Percentiles rank a stretch among this genome's conserved stretches.
These are phyloP conservation scores for Escovopsis weberi DNA, from an alignment of 2,329 filamentous ascomycete genomes.

Conservation along the genomic window DNA sequence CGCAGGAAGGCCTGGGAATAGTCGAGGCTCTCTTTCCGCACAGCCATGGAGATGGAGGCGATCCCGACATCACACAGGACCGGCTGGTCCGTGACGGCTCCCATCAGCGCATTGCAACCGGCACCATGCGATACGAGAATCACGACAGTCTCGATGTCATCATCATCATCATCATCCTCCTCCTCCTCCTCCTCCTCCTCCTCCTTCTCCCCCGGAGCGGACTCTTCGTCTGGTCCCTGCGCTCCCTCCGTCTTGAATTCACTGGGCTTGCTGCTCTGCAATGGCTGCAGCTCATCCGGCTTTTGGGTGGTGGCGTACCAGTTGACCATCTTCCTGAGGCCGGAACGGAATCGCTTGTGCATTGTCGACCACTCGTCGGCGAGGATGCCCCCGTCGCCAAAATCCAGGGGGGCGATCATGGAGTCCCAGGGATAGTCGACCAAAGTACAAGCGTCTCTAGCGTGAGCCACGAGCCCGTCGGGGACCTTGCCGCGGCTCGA, in stretches of 20 bases:
- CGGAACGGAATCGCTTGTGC: slow-evolving; percentile 77
- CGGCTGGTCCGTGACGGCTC: slow-evolving; percentile 80
- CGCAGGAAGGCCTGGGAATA: slow-evolving; percentile 20
- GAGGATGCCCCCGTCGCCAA: slow-evolving; percentile 77
- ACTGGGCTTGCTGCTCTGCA: slow-evolving; percentile 9
- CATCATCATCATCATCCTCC: slow-evolving; percentile 32
- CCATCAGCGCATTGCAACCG: slow-evolving; percentile 89
- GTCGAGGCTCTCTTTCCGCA: slow-evolving; percentile 38
- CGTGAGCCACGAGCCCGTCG: slow-evolving; percentile 76
- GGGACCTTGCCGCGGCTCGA: slow-evolving; percentile 72
- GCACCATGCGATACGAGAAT: slow-evolving; percentile 88
- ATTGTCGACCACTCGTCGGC: slow-evolving; percentile 94
- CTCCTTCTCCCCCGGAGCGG: too few species aligned
- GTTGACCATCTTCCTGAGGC: slow-evolving; percentile 61
- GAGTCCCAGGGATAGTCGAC: slow-evolving; percentile 98
- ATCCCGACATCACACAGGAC: slow-evolving; percentile 82
- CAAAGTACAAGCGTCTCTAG: slow-evolving; percentile 68
- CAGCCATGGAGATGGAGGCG: slow-evolving; percentile 82
- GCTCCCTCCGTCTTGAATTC: too few species aligned
- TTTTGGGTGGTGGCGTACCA: slow-evolving; percentile 58
- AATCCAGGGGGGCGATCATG: slow-evolving; percentile 59
- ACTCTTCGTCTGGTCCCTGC: too few species aligned
- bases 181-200: slow-evolving; percentile 10
- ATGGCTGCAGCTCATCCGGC: slow-evolving; percentile 37
- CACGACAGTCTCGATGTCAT: slow-evolving; percentile 61